Percentiles rank a stretch among this genome's conserved stretches.
Conservation (phyloP, 2,329 filamentous ascomycete genomes). For the Hawksworthiomyces lignivorus region DNA sequence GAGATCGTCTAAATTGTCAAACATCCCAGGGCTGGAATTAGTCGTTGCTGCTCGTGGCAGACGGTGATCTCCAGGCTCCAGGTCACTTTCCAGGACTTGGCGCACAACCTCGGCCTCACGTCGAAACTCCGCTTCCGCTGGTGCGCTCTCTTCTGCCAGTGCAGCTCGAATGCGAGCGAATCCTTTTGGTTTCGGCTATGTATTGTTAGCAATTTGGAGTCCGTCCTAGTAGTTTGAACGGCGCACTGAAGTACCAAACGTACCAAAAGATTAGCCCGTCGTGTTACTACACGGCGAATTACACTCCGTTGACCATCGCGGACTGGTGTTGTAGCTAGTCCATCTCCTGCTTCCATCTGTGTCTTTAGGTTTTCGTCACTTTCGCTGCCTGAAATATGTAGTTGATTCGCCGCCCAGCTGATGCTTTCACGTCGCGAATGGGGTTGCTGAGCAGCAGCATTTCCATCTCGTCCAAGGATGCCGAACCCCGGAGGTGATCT, state of each 20-base stretch:
- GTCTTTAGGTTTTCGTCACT: slow-evolving; percentile 58
- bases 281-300: slow-evolving; percentile 72
- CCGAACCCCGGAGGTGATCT: slow-evolving; percentile 51
- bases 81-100: slow-evolving; percentile 86
- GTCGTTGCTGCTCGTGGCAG: slow-evolving; percentile 37
- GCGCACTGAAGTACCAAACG: slow-evolving; percentile 20
- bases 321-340: slow-evolving; percentile 32
- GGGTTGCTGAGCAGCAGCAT: slow-evolving; percentile 13
- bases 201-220: slow-evolving; percentile 20
- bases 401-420: slow-evolving; percentile 80
- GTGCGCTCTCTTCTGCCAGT: slow-evolving; percentile 78
- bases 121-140: slow-evolving; percentile 79
- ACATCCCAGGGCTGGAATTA: slow-evolving; percentile 58
- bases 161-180: slow-evolving; percentile 91
- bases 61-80: slow-evolving; percentile 41
- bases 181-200: slow-evolving; percentile 86
- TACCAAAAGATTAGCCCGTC: slow-evolving; percentile 82
- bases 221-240: neutral
- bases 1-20: slow-evolving; percentile 58
- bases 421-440: slow-evolving; percentile 75
- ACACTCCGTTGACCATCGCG: slow-evolving; percentile 62
- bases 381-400: slow-evolving; percentile 76
- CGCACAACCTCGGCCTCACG: slow-evolving; percentile 93
- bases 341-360: slow-evolving; percentile 38
- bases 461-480: neutral